Percentiles rank a stretch among this genome's conserved stretches.
Evolutionary conservation across 2,329 filamentous ascomycete genomes (phyloP).

Genomic region (Talaromyces marneffei): DNA sequence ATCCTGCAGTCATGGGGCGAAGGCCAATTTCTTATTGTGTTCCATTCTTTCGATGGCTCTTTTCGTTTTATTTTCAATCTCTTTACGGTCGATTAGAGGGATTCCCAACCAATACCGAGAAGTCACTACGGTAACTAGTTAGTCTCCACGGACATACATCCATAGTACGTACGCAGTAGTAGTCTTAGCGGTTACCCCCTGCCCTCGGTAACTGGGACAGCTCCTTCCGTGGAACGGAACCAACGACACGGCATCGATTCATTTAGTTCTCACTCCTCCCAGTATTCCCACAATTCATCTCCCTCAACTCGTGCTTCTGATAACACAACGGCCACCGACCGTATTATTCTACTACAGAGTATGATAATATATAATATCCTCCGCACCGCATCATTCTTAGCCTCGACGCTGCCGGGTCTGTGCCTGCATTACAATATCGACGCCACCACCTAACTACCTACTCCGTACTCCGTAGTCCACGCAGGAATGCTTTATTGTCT

Average conservation of each 20-base stretch:
- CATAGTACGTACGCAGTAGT: too few relatives aligned
- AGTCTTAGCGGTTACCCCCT: neutral
- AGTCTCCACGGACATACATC: neutral
- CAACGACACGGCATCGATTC: too few relatives aligned
- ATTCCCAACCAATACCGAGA: neutral
- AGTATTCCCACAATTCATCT: neutral
- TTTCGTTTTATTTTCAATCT: neutral
- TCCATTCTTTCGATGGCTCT: neutral
- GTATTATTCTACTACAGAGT: neutral
- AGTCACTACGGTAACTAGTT: neutral
- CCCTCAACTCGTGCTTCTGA: neutral
- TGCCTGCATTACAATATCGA: slow-evolving; percentile 12
- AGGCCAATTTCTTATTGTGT: neutral
- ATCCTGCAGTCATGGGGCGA: neutral
- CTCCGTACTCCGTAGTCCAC: slow-evolving; percentile 6
- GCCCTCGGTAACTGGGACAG: neutral
- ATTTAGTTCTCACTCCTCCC: neutral
- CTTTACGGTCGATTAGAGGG: neutral
- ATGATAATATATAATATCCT: neutral
- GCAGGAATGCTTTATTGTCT: slow-evolving; percentile 13
- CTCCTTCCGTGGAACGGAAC: neutral
- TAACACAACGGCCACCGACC: neutral
- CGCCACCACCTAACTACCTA: slow-evolving; percentile 12
- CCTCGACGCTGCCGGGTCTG: slow-evolving; percentile 1
- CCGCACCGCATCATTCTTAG: neutral